phyloP scores from a whole-genome alignment of 192 early-diverging fungal genomes.

The Spizellomyces punctatus region DNA sequence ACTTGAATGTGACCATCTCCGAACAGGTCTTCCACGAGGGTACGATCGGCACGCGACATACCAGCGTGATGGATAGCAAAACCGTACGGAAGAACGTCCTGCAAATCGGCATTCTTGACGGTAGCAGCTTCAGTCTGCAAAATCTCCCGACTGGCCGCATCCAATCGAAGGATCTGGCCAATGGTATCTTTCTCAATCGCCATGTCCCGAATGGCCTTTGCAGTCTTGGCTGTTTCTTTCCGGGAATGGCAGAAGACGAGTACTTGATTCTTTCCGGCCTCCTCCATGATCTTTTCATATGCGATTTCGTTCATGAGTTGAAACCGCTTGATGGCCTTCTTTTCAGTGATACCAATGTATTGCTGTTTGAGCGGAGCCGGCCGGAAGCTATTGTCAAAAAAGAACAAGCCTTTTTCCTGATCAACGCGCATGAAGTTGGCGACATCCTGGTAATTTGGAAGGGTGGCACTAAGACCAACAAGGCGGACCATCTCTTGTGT shows the following conservation, averaged over 20 bases:
- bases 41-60: constrained; percentile 88
- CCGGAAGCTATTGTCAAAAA: constrained; percentile 89
- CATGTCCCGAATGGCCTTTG: constrained; percentile 89
- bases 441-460: constrained; percentile 96
- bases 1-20: constrained; percentile 88
- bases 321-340: constrained; percentile 90
- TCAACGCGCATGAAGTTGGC: constrained; percentile 91
- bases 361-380: constrained; percentile 95
- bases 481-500: constrained; percentile 87
- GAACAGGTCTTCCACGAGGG: constrained; percentile 93
- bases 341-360: constrained; percentile 96
- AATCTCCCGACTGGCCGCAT: constrained; percentile 83
- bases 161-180: constrained; percentile 78
- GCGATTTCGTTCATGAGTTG: constrained; percentile 96
- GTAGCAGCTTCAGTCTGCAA: constrained; percentile 77
- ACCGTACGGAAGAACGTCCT: constrained; percentile 91
- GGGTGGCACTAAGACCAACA: constrained; percentile 90
- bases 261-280: constrained; percentile 79
- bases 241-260: constrained; percentile 97
- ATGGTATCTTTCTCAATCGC: constrained; percentile 87
- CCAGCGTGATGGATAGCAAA: constrained; percentile 98
- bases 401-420: constrained; percentile 79
- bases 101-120: constrained; percentile 80
- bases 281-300: constrained; percentile 93
- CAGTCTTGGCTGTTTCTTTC: constrained; percentile 96